Conservation (phyloP, 305 asterid genomes). For the Caryopteris hybrid region DNA sequence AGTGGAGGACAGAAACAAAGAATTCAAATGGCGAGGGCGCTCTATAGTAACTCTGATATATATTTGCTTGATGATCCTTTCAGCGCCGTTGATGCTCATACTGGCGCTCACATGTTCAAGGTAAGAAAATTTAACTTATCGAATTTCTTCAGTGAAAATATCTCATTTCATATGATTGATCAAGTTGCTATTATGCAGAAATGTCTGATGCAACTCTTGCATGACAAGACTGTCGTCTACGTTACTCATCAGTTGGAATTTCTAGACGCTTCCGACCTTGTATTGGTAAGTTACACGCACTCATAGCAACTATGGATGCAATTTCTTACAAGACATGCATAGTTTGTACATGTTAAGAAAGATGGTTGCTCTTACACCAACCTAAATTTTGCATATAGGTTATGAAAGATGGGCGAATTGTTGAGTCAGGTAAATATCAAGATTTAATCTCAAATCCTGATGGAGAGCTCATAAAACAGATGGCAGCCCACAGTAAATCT, state of each 20-base stretch:
- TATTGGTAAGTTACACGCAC: slow-evolving; percentile 44
- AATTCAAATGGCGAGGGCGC: slow-evolving; percentile 75
- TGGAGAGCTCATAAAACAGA: slow-evolving; percentile 63
- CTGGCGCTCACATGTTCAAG: slow-evolving; percentile 82
- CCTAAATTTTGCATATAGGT: slow-evolving; percentile 36
- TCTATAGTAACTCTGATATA: slow-evolving; percentile 60
- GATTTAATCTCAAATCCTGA: slow-evolving; percentile 53
- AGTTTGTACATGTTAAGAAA: neutral
- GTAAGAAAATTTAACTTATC: slow-evolving; percentile 19
- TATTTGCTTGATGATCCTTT: slow-evolving; percentile 78
- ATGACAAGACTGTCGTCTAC: slow-evolving; percentile 54
- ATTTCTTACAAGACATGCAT: neutral
- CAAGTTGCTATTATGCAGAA: slow-evolving; percentile 43
- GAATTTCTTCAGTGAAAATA: neutral
- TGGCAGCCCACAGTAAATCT: slow-evolving; percentile 63
- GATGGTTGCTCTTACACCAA: slow-evolving; percentile 2
- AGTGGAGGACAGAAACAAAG: slow-evolving; percentile 88
- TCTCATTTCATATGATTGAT: neutral
- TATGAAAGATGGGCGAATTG: slow-evolving; percentile 67
- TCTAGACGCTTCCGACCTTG: slow-evolving; percentile 63
- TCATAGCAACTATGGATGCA: neutral
- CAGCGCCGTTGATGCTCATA: slow-evolving; percentile 82
- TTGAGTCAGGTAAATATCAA: slow-evolving; percentile 64
- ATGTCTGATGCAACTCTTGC: slow-evolving; percentile 56
- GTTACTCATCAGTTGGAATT: slow-evolving; percentile 77